Evolutionary conservation across 2,329 filamentous ascomycete genomes (phyloP).

Genomic region (Scorias spongiosa): DNA sequence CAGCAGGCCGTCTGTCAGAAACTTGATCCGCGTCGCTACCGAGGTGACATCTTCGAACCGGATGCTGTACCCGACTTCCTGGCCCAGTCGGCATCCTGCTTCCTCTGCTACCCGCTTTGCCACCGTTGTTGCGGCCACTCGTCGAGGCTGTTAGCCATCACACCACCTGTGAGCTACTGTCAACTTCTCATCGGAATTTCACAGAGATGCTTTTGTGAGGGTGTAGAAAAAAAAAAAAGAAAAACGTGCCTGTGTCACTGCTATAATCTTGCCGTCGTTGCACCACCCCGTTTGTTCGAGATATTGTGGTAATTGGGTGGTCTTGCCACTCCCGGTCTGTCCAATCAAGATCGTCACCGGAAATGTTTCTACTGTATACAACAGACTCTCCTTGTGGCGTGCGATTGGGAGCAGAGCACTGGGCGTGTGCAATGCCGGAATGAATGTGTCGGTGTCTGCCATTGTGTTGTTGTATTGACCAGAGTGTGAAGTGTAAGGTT

Average conservation of each 20-base stretch:
- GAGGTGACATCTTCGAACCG: constrained; percentile 85
- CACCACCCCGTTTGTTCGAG: constrained; percentile 84
- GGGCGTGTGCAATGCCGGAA: constrained; percentile 77
- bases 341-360: constrained; percentile 82
- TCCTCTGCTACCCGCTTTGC: constrained; percentile 82
- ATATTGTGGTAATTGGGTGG: constrained; percentile 88
- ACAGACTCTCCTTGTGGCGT: constrained; percentile 59
- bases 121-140: constrained; percentile 82
- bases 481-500: too few relatives aligned
- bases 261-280: constrained; percentile 64
- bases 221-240: constrained; percentile 4
- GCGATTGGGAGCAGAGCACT: constrained; percentile 72
- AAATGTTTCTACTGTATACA: constrained; percentile 74
- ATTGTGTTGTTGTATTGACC: constrained; percentile 5
- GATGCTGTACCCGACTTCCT: constrained; percentile 80
- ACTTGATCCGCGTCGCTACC: constrained; percentile 74
- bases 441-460: constrained; percentile 34
- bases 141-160: constrained; percentile 48
- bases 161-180: constrained; percentile 18
- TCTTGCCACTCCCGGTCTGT: constrained; percentile 90
- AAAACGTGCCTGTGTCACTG: constrained; percentile 66
- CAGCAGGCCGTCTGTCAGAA: constrained; percentile 83
- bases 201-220: constrained; percentile 1
- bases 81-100: constrained; percentile 68
- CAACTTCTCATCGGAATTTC: constrained; percentile 4